Evolutionary conservation across 2,329 filamentous ascomycete species (phyloP), one percentile per base, ranked within the genome.

Genomic region (Geosmithia putterillii): DNA sequence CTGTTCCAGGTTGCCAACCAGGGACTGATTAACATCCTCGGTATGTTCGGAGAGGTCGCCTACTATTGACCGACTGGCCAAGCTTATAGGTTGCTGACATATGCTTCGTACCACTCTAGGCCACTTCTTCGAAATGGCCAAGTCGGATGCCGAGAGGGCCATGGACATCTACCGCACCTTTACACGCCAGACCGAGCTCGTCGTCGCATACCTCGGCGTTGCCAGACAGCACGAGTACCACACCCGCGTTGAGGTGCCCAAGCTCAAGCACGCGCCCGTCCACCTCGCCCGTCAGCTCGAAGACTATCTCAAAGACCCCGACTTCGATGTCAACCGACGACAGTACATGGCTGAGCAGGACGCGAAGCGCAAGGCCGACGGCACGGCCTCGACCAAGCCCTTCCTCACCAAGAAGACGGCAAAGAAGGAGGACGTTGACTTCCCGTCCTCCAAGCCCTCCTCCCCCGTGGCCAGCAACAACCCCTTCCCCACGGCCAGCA

Each of bases 41-140:
- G 90, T 94, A 69, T 50, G 78, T 57, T 42, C 37, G 38, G 38
- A 46, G n/a, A 32, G 10, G 28, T 6, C 3, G 6, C 15, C 15
- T 12, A 9, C 48, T 47, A 25, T 10, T 10, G 46, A 48, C 44
- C 45, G 34, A 28, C 36, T 21, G 38, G 2, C 14, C 6, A 38
- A 32, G 19, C 18, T 17, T 40, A 44, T 22, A 49, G 10, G 15
- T 6, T 32, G 47, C 46, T 32, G 28, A 32, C 28, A 7, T 32
- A 38, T n/a, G n/a, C n/a, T n/a, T n/a, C n/a, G n/a, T n/a, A 25
- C 21, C 7, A n/a, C 12, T 20, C 25, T 49, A 94, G 88, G 92
- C 53, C 86, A 94, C 62, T 98, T 96, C 63, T 98, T 98, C 55
- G 92, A 98, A 66, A 90, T 98, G 83, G 95, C 92, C 42, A 86